Evolutionary conservation across 2,329 filamentous ascomycete species (phyloP).

Genomic region (Pestalotiopsis fici): DNA sequence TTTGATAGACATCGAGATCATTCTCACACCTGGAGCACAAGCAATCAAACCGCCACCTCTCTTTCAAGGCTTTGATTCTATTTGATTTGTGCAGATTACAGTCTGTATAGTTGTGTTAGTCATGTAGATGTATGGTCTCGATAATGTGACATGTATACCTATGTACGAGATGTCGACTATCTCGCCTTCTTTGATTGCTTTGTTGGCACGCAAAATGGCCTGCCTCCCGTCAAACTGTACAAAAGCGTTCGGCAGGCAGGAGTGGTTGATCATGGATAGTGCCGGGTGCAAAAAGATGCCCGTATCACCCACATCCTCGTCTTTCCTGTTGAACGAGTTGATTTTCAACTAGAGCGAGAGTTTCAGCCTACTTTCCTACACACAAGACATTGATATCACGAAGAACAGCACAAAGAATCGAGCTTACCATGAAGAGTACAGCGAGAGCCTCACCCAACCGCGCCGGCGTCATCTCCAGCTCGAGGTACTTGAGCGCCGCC

Average conservation of each 20-base stretch:
- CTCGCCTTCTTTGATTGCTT: constrained; percentile 49
- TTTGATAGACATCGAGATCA: constrained; percentile 56
- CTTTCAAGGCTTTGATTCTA: constrained; percentile 42
- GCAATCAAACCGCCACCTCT: constrained; percentile 55
- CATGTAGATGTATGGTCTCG: background rate
- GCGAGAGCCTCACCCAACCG: background rate
- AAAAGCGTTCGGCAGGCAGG: constrained; percentile 60
- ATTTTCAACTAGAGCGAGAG: constrained; percentile 53
- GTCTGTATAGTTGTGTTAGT: constrained; percentile 35
- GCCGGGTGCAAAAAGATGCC: constrained; percentile 58
- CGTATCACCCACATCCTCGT: constrained; percentile 51
- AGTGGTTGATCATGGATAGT: constrained; percentile 64
- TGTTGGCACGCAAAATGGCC: constrained; percentile 51
- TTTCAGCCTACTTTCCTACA: constrained; percentile 5
- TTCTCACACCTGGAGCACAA: constrained; percentile 48
- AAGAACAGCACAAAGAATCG: no score
- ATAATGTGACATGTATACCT: constrained; percentile 34
- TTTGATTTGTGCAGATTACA: constrained; percentile 44
- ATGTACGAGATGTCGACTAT: constrained; percentile 65
- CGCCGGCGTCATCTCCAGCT: constrained; percentile 33
- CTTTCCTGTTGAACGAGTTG: constrained; percentile 61
- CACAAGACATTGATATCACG: no score
- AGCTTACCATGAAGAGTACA: no score
- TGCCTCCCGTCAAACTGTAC: constrained; percentile 56
- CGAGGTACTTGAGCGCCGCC: constrained; percentile 50